These are phyloP conservation scores for Pseudocercospora cruenta DNA, from an alignment of 2,329 filamentous ascomycete genomes.

Conservation along the genomic window DNA sequence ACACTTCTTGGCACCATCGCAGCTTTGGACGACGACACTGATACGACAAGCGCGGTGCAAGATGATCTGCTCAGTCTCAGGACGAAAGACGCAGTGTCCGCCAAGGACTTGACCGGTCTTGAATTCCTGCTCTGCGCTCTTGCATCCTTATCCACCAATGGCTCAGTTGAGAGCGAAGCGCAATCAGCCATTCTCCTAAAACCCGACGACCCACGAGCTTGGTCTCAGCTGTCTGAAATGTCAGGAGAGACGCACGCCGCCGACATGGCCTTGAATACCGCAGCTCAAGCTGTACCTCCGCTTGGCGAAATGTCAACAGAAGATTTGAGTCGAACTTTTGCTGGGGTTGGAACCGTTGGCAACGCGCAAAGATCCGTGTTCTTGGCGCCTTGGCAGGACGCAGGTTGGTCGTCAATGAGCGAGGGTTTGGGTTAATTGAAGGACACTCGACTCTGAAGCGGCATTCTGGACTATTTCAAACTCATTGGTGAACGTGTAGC, in stretches of 20 bases:
- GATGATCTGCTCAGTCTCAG: constrained; percentile 76
- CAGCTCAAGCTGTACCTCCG: constrained; percentile 73
- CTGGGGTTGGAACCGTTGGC: constrained; percentile 69
- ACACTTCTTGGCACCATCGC: constrained; percentile 83
- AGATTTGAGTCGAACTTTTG: constrained; percentile 73
- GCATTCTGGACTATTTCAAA: background rate
- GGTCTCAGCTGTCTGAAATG: constrained; percentile 71
- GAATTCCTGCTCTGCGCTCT: constrained; percentile 77
- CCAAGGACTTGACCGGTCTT: constrained; percentile 68
- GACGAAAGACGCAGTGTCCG: constrained; percentile 63
- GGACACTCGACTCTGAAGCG: background rate
- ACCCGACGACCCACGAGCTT: constrained; percentile 77
- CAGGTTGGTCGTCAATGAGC: constrained; percentile 27
- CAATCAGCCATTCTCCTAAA: constrained; percentile 79
- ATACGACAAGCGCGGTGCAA: constrained; percentile 77
- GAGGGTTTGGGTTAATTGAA: constrained; percentile 12
- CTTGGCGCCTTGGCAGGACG: constrained; percentile 73
- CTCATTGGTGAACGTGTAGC: background rate
- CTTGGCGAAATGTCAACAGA: constrained; percentile 67
- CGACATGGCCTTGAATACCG: constrained; percentile 82
- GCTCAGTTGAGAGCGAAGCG: constrained; percentile 64
- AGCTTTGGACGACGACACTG: constrained; percentile 75
- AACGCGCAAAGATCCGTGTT: constrained; percentile 79
- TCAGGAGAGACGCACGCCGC: constrained; percentile 62
- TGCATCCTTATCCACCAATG: constrained; percentile 56